Evolutionary conservation across 2,329 filamentous ascomycete species (phyloP).

Genomic region (Metarhizium guizhouense): DNA sequence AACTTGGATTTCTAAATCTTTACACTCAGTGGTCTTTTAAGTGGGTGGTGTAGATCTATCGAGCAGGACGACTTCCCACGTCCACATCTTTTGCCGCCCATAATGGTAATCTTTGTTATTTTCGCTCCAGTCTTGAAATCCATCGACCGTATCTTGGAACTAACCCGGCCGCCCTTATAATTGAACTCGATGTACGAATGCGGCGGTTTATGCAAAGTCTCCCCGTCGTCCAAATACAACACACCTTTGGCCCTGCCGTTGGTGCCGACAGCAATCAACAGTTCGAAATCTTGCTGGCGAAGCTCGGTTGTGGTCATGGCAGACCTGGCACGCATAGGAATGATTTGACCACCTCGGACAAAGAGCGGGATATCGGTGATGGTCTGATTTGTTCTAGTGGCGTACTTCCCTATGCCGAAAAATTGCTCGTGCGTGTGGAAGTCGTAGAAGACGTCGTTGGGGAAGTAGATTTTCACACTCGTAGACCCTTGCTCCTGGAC

Average conservation of each 20-base stretch:
- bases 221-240: slow-evolving; percentile 70
- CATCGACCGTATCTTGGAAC: slow-evolving; percentile 22
- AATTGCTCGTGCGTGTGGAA: slow-evolving; percentile 35
- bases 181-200: slow-evolving; percentile 31
- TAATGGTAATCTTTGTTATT: slow-evolving; percentile 3
- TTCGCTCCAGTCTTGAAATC: background rate
- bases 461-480: slow-evolving; percentile 34
- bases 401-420: slow-evolving; percentile 24
- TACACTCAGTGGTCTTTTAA: too few species aligned
- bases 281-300: slow-evolving; percentile 54
- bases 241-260: slow-evolving; percentile 55
- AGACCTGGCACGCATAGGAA: slow-evolving; percentile 45
- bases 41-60: too few species aligned
- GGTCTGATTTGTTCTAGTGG: slow-evolving; percentile 23
- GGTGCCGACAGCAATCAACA: slow-evolving; percentile 54
- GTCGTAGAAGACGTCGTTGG: slow-evolving; percentile 37
- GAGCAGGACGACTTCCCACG: background rate
- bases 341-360: slow-evolving; percentile 52
- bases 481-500: slow-evolving; percentile 31
- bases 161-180: slow-evolving; percentile 44
- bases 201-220: slow-evolving; percentile 32
- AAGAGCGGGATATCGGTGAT: slow-evolving; percentile 50
- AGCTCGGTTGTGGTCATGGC: slow-evolving; percentile 56
- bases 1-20: too few species aligned
- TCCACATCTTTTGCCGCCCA: background rate